Conservation (phyloP, 2,329 filamentous ascomycete genomes). For the Ceratocystis papillata region DNA sequence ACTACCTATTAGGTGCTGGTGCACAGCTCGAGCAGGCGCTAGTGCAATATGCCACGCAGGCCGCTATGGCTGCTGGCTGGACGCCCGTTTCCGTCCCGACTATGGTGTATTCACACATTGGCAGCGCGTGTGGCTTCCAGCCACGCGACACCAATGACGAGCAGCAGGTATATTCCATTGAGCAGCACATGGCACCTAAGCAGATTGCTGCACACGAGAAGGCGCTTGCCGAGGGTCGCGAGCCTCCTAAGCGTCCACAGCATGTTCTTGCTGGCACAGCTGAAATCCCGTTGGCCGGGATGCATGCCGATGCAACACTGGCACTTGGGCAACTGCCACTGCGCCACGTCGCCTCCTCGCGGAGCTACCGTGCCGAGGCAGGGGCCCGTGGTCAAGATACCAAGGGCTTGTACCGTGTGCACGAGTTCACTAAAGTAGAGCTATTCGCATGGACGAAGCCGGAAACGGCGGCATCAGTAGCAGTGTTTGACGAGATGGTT, state of each 20-base stretch:
- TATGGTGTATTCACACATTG: constrained; percentile 85
- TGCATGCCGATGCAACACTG: constrained; percentile 66
- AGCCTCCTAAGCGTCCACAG: constrained; percentile 48
- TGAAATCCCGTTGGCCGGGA: constrained; percentile 86
- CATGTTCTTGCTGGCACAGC: constrained; percentile 77
- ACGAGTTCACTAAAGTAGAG: constrained; percentile 98
- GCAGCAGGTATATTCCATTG: constrained; percentile 76
- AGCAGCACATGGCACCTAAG: constrained; percentile 41
- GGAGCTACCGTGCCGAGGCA: constrained; percentile 94
- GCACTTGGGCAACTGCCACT: constrained; percentile 57
- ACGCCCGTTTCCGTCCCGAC: constrained; percentile 71
- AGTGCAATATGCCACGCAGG: constrained; percentile 69
- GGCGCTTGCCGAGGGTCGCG: constrained; percentile 42
- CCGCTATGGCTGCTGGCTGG: constrained; percentile 67
- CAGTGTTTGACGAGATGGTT: constrained; percentile 74
- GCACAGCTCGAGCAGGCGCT: constrained; percentile 92
- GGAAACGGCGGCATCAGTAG: constrained; percentile 38
- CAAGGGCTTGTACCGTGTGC: constrained; percentile 90
- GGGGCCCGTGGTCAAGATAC: constrained; percentile 81
- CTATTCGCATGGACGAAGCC: constrained; percentile 85
- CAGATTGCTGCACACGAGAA: constrained; percentile 51
- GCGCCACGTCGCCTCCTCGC: constrained; percentile 70
- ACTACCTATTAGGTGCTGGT: constrained; percentile 85
- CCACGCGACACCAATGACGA: constrained; percentile 83
- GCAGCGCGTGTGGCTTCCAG: constrained; percentile 84